Percentiles rank a stretch among this genome's conserved stretches.
phyloP scores from a whole-genome alignment of 768 basidiomycete species.

The Cyathus striatus region DNA sequence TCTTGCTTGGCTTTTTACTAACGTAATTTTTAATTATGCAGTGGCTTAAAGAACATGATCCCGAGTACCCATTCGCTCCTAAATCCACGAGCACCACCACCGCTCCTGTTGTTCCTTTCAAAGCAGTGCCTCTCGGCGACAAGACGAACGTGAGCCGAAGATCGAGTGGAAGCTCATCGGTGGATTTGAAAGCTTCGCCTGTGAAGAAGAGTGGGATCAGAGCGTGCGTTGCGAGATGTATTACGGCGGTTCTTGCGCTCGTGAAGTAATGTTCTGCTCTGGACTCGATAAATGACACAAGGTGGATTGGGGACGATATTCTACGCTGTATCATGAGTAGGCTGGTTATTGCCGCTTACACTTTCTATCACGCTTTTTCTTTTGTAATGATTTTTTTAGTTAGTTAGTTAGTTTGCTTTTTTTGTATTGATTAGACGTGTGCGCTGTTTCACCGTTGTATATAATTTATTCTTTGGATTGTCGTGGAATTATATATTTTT shows the following conservation, averaged over 20 bases:
- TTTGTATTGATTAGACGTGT: too few relatives aligned
- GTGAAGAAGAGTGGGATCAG: slow-evolving; percentile 10
- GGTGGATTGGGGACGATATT: too few relatives aligned
- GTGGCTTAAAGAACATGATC: background rate
- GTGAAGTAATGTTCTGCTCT: too few relatives aligned
- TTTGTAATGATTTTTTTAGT: too few relatives aligned
- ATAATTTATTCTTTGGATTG: too few relatives aligned
- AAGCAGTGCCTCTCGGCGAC: slow-evolving; percentile 5
- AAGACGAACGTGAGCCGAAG: slow-evolving; percentile 17
- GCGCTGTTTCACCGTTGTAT: too few relatives aligned
- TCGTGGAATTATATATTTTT: too few relatives aligned
- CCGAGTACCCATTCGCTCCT: background rate
- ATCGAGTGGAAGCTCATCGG: slow-evolving; percentile 15
- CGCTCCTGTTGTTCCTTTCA: background rate
- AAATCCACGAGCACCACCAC: slow-evolving; percentile 32
- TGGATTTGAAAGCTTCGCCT: slow-evolving; percentile 9
- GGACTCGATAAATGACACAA: too few relatives aligned
- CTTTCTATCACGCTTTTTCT: too few relatives aligned
- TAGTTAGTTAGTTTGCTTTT: too few relatives aligned
- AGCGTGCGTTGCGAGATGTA: slow-evolving; percentile 17
- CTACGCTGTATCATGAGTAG: too few relatives aligned
- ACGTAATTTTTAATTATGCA: background rate
- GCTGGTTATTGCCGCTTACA: too few relatives aligned
- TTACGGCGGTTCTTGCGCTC: slow-evolving; percentile 16
- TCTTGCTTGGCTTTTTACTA: background rate